These are phyloP conservation scores for Apiospora malaysiana DNA, from an alignment of 2,329 filamentous ascomycete species.

Conservation along the genomic window DNA sequence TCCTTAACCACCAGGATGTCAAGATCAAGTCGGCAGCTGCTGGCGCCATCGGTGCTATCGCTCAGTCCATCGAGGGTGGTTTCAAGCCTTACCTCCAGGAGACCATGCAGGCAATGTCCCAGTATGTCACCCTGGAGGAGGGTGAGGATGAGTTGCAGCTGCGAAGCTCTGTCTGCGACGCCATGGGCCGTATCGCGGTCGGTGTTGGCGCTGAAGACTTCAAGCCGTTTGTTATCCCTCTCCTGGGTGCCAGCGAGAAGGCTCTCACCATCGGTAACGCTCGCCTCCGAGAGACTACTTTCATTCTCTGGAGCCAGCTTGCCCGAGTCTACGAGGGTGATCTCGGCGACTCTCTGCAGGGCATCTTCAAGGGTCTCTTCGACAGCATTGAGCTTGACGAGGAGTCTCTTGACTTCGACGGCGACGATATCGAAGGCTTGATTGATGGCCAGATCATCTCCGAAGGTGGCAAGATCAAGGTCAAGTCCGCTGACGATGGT, in stretches of 20 bases:
- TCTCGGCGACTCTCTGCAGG: constrained; percentile 78
- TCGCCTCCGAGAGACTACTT: constrained; percentile 91
- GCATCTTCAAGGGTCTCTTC: constrained; percentile 80
- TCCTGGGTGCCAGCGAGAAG: constrained; percentile 93
- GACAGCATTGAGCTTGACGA: constrained; percentile 87
- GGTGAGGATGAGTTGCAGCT: constrained; percentile 89
- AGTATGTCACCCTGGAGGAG: constrained; percentile 85
- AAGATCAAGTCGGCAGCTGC: constrained; percentile 91
- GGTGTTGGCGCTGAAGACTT: constrained; percentile 87
- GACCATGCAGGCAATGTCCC: constrained; percentile 87
- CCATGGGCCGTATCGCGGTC: constrained; percentile 89
- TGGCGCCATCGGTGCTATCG: constrained; percentile 88
- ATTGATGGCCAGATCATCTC: constrained; percentile 61
- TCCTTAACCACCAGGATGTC: constrained; percentile 83
- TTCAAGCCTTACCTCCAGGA: constrained; percentile 93
- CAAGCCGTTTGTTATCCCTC: constrained; percentile 86
- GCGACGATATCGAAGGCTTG: constrained; percentile 56
- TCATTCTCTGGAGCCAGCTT: constrained; percentile 94
- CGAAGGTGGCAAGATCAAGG: constrained; percentile 84
- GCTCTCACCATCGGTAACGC: constrained; percentile 88
- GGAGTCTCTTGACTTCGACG: constrained; percentile 80
- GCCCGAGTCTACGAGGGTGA: constrained; percentile 91
- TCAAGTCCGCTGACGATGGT: constrained; percentile 71
- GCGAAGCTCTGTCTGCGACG: constrained; percentile 87
- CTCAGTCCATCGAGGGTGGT: constrained; percentile 78